These are phyloP conservation scores for Microcera coccophila DNA, from an alignment of 2,329 filamentous ascomycete species.

Conservation along the genomic window DNA sequence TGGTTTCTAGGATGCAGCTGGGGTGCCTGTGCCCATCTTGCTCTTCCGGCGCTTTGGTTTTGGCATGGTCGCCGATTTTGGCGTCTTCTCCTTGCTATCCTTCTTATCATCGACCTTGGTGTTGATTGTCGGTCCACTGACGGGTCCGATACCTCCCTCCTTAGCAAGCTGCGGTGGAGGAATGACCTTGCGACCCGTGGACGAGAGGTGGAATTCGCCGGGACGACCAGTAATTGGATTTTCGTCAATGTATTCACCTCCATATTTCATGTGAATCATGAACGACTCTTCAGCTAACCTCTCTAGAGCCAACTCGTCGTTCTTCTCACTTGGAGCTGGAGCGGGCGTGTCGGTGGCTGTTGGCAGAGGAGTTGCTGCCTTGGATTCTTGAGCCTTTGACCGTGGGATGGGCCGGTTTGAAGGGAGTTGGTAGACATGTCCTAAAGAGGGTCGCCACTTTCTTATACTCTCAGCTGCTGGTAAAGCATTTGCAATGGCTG, in stretches of 20 bases:
- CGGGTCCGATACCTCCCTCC: slow-evolving; percentile 32
- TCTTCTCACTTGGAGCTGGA: slow-evolving; percentile 22
- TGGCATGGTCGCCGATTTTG: slow-evolving; percentile 38
- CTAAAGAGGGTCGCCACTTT: slow-evolving; percentile 52
- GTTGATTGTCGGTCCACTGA: slow-evolving; percentile 36
- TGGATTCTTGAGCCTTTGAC: slow-evolving; percentile 37
- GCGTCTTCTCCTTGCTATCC: slow-evolving; percentile 43
- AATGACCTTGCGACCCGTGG: slow-evolving; percentile 52
- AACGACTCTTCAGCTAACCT: slow-evolving; percentile 56
- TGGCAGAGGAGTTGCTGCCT: slow-evolving; percentile 47
- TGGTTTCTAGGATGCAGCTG: slow-evolving; percentile 29
- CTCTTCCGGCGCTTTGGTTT: slow-evolving; percentile 49
- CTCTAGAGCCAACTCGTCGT: slow-evolving; percentile 40
- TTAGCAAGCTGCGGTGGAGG: slow-evolving; percentile 31
- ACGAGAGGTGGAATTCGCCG: slow-evolving; percentile 61
- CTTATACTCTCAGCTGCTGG: slow-evolving; percentile 48
- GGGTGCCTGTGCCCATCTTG: slow-evolving; percentile 38
- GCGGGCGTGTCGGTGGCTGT: background rate
- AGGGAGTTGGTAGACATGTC: slow-evolving; percentile 49
- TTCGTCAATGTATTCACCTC: slow-evolving; percentile 64
- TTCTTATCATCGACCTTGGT: slow-evolving; percentile 45
- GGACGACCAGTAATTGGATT: slow-evolving; percentile 64
- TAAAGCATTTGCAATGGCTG: slow-evolving; percentile 51
- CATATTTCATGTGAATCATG: slow-evolving; percentile 54
- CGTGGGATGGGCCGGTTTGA: slow-evolving; percentile 23